phyloP scores from a whole-genome alignment of 805 yeast species.

The Candida insectalens region DNA sequence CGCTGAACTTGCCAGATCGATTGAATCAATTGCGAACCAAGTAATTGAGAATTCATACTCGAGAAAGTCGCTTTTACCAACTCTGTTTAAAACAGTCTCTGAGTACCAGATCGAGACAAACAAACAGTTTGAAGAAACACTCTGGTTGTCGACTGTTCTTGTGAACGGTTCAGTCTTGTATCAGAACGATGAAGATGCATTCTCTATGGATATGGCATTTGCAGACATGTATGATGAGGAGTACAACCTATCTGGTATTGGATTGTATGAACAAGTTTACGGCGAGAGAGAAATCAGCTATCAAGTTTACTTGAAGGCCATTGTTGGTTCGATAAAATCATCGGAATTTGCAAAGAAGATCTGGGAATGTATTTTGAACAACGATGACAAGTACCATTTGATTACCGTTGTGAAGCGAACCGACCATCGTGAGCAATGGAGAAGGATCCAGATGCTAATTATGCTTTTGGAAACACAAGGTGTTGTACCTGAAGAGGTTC shows the following conservation, averaged over 20 bases:
- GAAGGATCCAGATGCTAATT: constrained; percentile 47
- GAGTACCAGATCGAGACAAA: constrained; percentile 29
- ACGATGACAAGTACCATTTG: constrained; percentile 31
- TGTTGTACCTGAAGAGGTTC: constrained; percentile 16
- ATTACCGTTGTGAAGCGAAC: constrained; percentile 42
- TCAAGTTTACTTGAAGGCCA: constrained; percentile 39
- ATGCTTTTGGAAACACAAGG: constrained; percentile 39
- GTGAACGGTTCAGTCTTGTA: constrained; percentile 34
- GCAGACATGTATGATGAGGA: constrained; percentile 40
- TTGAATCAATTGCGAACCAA: constrained; percentile 29
- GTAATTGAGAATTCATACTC: constrained; percentile 42
- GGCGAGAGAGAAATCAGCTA: constrained; percentile 50
- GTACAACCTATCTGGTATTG: constrained; percentile 25
- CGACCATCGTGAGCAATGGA: constrained; percentile 64
- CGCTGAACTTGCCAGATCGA: constrained; percentile 17
- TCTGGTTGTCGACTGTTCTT: constrained; percentile 45
- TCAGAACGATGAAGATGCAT: constrained; percentile 49
- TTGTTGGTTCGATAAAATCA: constrained; percentile 28
- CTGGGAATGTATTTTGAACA: constrained; percentile 27
- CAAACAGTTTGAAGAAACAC: constrained; percentile 27
- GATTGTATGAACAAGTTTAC: constrained; percentile 38
- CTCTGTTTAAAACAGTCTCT: constrained; percentile 37
- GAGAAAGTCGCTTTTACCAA: constrained; percentile 62
- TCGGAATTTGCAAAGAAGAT: constrained; percentile 22
- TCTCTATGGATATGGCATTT: constrained; percentile 49